phyloP scores from a whole-genome alignment of 1,139 yeast species.

The Geotrichum histeridarum region DNA sequence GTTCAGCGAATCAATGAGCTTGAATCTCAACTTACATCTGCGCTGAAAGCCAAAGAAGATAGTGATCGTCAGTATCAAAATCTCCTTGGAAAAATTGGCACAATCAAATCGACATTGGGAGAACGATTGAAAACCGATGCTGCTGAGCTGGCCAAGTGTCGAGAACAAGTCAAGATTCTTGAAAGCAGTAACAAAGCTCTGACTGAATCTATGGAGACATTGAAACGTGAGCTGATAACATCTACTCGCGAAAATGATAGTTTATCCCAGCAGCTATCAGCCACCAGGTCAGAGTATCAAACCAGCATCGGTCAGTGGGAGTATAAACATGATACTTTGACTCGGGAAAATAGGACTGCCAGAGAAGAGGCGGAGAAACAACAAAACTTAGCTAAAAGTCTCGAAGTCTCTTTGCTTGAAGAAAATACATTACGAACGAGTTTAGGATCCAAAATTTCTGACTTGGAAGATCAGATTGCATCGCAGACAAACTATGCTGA shows the following conservation, averaged over 20 bases:
- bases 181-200: constrained; percentile 18
- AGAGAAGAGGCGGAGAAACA: constrained; percentile 37
- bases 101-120: constrained; percentile 72
- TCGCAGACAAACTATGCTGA: constrained; percentile 19
- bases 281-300: constrained; percentile 46
- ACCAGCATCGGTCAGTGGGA: constrained; percentile 32
- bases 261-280: constrained; percentile 48
- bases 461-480: constrained; percentile 17
- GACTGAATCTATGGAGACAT: constrained; percentile 25
- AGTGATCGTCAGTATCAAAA: constrained; percentile 68
- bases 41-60: constrained; percentile 45
- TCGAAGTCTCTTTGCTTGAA: constrained; percentile 36
- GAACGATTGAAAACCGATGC: constrained; percentile 59
- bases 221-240: constrained; percentile 51
- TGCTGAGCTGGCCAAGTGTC: constrained; percentile 36
- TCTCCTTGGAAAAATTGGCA: constrained; percentile 67
- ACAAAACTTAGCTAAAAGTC: constrained; percentile 40
- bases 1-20: constrained; percentile 3
- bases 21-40: constrained; percentile 5
- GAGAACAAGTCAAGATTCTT: constrained; percentile 37
- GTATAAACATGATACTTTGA: constrained; percentile 41
- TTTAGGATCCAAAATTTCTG: constrained; percentile 17
- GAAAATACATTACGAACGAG: constrained; percentile 34
- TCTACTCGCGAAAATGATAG: constrained; percentile 66
- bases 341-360: constrained; percentile 20